Evolutionary conservation across 176 grass and related monocot species (phyloP).

Genomic region (Triticum urartu): DNA sequence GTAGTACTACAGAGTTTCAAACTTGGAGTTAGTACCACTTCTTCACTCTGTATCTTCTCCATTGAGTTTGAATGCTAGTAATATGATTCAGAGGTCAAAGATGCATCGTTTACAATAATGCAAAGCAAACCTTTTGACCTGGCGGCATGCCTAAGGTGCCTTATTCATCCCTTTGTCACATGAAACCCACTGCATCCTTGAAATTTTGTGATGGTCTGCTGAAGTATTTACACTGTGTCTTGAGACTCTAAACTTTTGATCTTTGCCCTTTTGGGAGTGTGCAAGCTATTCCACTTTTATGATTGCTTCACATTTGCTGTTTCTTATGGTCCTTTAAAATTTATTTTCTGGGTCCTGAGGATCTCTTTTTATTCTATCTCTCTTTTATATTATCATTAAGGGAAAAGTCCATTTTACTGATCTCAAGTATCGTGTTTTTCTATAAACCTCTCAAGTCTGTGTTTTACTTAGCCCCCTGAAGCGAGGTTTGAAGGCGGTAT

Average conservation of each 20-base stretch:
- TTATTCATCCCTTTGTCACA: neutral
- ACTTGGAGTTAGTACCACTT: neutral
- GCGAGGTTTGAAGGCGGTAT: neutral
- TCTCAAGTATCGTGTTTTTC: neutral
- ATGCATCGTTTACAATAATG: neutral
- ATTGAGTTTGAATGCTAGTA: neutral
- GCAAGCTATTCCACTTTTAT: neutral
- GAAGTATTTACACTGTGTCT: neutral
- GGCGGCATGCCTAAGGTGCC: neutral
- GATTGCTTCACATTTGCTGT: neutral
- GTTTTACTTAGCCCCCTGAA: neutral
- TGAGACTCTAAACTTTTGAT: neutral
- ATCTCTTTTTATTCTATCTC: neutral
- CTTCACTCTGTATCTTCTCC: constrained; percentile 8
- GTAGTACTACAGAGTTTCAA: neutral
- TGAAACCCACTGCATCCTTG: constrained; percentile 1
- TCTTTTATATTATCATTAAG: neutral
- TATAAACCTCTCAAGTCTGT: neutral
- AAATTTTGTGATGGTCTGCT: neutral
- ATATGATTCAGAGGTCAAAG: neutral
- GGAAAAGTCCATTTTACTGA: neutral
- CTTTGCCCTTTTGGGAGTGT: neutral
- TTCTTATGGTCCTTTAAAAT: neutral
- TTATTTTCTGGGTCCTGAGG: neutral
- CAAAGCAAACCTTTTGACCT: neutral